These are phyloP conservation scores for Calonectria hawksworthii DNA, from an alignment of 2,329 filamentous ascomycete genomes.

Conservation along the genomic window DNA sequence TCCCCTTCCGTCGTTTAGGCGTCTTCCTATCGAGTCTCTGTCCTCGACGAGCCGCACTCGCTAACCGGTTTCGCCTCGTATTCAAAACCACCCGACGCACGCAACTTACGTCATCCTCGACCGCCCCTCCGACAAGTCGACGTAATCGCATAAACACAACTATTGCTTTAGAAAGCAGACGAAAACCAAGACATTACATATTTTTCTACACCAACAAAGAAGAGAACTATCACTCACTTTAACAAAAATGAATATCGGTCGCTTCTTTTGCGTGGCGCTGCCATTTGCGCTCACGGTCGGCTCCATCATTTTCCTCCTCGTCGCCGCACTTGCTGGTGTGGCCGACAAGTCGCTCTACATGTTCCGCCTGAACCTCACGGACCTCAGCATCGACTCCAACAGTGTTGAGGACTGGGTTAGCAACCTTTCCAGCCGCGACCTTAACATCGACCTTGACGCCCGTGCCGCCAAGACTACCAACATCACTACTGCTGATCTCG, in stretches of 20 bases:
- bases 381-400: constrained; percentile 62
- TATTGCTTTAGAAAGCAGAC: constrained; percentile 6
- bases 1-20: constrained; percentile 2
- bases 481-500: constrained; percentile 70
- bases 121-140: constrained; percentile 21
- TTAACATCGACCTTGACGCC: constrained; percentile 37
- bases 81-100: constrained; percentile 17
- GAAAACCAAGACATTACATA: constrained; percentile 6
- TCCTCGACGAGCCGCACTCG: constrained; percentile 21
- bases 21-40: constrained; percentile 10
- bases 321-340: constrained; percentile 69
- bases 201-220: neutral
- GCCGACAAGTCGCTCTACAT: constrained; percentile 69
- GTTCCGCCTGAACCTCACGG: constrained; percentile 72
- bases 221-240: neutral
- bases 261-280: constrained; percentile 88
- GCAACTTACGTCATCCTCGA: constrained; percentile 42
- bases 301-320: constrained; percentile 78
- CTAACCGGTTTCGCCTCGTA: constrained; percentile 20
- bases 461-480: constrained; percentile 55
- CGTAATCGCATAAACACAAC: constrained; percentile 25
- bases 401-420: constrained; percentile 54
- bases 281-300: constrained; percentile 86
- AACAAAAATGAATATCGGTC: constrained; percentile 72
- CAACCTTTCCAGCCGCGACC: constrained; percentile 36